phyloP scores from a whole-genome alignment of 2,329 filamentous ascomycete genomes.

The Fragosphaeria purpurea region DNA sequence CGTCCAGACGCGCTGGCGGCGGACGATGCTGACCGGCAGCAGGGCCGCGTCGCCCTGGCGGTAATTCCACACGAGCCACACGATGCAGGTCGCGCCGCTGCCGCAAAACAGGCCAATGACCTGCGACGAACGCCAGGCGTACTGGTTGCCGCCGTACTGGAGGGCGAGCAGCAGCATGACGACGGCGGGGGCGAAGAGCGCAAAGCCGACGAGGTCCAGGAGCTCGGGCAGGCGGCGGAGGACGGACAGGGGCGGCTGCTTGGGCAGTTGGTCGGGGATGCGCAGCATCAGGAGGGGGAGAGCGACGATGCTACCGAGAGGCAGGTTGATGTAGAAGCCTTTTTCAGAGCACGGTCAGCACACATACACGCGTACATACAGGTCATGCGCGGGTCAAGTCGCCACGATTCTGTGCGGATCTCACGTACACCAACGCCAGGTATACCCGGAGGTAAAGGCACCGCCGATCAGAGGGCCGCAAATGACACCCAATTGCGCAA shows the following conservation, averaged over 20 bases:
- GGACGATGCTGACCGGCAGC: constrained; percentile 18
- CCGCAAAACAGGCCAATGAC: constrained; percentile 35
- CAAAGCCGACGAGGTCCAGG: constrained; percentile 33
- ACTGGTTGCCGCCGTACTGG: constrained; percentile 30
- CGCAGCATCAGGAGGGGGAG: constrained; percentile 21
- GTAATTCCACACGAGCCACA: constrained; percentile 33
- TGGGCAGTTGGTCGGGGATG: constrained; percentile 27
- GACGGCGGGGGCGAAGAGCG: constrained; percentile 30
- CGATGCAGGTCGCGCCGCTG: constrained; percentile 25
- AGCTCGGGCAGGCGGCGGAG: constrained; percentile 18
- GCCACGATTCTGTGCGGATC: no score
- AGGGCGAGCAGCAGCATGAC: constrained; percentile 35
- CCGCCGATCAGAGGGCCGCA: constrained; percentile 38
- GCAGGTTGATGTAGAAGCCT: constrained; percentile 39
- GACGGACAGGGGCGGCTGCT: constrained; percentile 17
- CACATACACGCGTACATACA: no score
- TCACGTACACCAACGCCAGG: constrained; percentile 35
- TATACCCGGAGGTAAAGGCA: constrained; percentile 26
- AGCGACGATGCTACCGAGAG: constrained; percentile 28
- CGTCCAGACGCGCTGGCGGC: constrained; percentile 15
- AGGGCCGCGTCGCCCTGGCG: constrained; percentile 18
- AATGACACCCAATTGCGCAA: constrained; percentile 33
- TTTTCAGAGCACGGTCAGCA: background rate
- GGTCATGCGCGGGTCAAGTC: no score
- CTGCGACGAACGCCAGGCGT: constrained; percentile 27